Conservation (phyloP, 2,329 filamentous ascomycete species). For the Pseudogymnoascus sp. region DNA sequence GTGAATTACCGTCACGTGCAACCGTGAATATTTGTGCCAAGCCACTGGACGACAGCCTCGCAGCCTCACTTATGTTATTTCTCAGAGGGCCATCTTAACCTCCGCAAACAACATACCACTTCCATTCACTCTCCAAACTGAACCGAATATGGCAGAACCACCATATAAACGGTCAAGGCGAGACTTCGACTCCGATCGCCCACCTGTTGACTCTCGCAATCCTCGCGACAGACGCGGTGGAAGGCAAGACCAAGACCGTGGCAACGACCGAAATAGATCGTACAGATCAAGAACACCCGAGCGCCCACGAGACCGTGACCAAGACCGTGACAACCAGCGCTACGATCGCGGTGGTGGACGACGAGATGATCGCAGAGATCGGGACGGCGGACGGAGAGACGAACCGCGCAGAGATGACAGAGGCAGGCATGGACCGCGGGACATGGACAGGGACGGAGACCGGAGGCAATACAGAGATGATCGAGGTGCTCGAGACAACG, state of each 20-base stretch:
- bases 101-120: not conserved
- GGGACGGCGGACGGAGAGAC: slow-evolving; percentile 34
- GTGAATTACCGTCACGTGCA: not conserved
- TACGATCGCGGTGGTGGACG: slow-evolving; percentile 12
- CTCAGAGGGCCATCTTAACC: not conserved
- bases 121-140: not conserved
- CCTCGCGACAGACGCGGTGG: slow-evolving; percentile 28
- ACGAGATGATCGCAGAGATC: slow-evolving; percentile 28
- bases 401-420: slow-evolving; percentile 26
- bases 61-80: slow-evolving; percentile 4
- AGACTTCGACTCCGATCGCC: slow-evolving; percentile 34
- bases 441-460: slow-evolving; percentile 25
- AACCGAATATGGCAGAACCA: slow-evolving; percentile 41
- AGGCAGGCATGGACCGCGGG: slow-evolving; percentile 30
- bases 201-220: slow-evolving; percentile 3
- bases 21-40: not conserved
- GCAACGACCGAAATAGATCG: slow-evolving; percentile 28
- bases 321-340: slow-evolving; percentile 11
- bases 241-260: slow-evolving; percentile 26
- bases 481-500: slow-evolving; percentile 19
- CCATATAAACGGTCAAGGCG: slow-evolving; percentile 42
- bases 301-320: slow-evolving; percentile 23
- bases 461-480: slow-evolving; percentile 13
- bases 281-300: slow-evolving; percentile 19
- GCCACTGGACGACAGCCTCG: not conserved